Percentiles rank a stretch among this genome's conserved stretches.
These are phyloP conservation scores for Pulveroboletus sp. DNA, from an alignment of 768 basidiomycete genomes.

Conservation along the genomic window DNA sequence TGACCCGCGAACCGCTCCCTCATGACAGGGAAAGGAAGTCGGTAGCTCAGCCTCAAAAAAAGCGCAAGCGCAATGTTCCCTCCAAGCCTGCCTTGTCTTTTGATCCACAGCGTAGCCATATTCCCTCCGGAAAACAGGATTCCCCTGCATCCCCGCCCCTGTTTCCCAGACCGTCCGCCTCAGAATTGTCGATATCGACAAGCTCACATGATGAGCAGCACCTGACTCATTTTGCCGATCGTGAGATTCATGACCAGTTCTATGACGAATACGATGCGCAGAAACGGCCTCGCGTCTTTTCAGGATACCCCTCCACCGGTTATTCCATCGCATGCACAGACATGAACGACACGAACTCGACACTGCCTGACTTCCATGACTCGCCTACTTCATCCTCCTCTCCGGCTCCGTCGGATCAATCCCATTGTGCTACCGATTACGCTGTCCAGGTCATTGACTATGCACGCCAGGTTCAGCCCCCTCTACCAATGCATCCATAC, in stretches of 20 bases:
- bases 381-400: constrained; percentile 25
- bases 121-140: constrained; percentile 26
- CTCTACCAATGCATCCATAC: constrained; percentile 2
- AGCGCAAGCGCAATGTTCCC: constrained; percentile 22
- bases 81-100: constrained; percentile 18
- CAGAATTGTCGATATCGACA: constrained; percentile 7
- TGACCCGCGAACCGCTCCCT: constrained; percentile 21
- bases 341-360: constrained; percentile 9
- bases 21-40: constrained; percentile 23
- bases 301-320: constrained; percentile 5
- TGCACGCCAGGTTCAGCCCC: background rate
- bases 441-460: constrained; percentile 2
- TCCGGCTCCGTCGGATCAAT: constrained; percentile 22
- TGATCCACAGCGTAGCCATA: constrained; percentile 11
- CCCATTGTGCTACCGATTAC: constrained; percentile 14
- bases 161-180: constrained; percentile 7
- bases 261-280: constrained; percentile 11
- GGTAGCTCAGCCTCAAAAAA: constrained; percentile 10
- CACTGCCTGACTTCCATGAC: constrained; percentile 14
- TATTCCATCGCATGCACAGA: constrained; percentile 12
- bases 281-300: constrained; percentile 16
- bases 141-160: constrained; percentile 2
- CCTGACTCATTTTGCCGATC: constrained; percentile 4
- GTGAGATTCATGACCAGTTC: constrained; percentile 3
- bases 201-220: constrained; percentile 10